phyloP scores from a whole-genome alignment of 345 rosid species.

The Aquilaria malaccensis region DNA sequence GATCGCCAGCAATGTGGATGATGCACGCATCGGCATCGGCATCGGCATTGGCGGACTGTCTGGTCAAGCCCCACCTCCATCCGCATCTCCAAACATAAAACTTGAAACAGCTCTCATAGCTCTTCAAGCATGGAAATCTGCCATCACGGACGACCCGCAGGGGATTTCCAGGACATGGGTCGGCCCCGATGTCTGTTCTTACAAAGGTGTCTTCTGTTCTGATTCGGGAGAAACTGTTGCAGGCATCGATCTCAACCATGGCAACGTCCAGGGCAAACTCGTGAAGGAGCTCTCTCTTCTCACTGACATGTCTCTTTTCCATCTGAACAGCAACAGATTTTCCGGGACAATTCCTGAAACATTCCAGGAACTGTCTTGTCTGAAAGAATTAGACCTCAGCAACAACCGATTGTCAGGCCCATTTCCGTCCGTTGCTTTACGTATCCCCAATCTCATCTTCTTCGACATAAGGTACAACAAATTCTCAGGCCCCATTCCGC shows the following conservation, averaged over 20 bases:
- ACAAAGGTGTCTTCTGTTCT: constrained; percentile 71
- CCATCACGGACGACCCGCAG: constrained; percentile 64
- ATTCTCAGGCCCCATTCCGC: constrained; percentile 67
- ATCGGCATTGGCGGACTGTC: constrained; percentile 18
- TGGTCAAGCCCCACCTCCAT: constrained; percentile 15
- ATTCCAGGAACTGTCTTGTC: constrained; percentile 44
- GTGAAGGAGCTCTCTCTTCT: constrained; percentile 58
- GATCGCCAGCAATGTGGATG: neutral
- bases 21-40: constrained; percentile 20
- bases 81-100: neutral
- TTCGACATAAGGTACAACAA: constrained; percentile 78
- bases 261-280: constrained; percentile 63
- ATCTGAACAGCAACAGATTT: constrained; percentile 84
- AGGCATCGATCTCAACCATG: constrained; percentile 81
- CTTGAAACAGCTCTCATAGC: constrained; percentile 45
- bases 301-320: constrained; percentile 55
- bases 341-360: constrained; percentile 55
- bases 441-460: constrained; percentile 64
- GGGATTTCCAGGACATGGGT: constrained; percentile 67
- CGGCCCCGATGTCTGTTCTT: constrained; percentile 73
- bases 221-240: constrained; percentile 16
- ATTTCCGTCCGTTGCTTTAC: constrained; percentile 50
- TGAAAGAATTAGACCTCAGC: constrained; percentile 83
- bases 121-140: constrained; percentile 78
- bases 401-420: constrained; percentile 66